phyloP scores from a whole-genome alignment of 495 filamentous ascomycete genomes.

The Podospora didyma region DNA sequence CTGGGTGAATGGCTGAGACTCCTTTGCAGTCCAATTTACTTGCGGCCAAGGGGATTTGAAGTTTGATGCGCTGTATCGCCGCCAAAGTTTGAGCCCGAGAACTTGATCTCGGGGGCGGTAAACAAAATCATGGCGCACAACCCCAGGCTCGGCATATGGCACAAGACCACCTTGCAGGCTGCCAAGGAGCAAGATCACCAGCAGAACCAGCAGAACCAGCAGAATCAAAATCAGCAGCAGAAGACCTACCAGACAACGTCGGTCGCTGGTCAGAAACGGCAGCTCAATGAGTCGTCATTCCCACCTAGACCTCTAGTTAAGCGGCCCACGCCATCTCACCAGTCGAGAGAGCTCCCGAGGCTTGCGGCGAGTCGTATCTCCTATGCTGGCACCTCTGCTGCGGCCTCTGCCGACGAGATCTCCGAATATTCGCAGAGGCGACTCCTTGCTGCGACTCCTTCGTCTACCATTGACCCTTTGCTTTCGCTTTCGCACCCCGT shows the following conservation, averaged over 20 bases:
- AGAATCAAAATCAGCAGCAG: slow-evolving; percentile 6
- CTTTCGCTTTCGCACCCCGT: slow-evolving; percentile 58
- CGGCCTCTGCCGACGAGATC: slow-evolving; percentile 3
- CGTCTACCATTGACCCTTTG: slow-evolving; percentile 52
- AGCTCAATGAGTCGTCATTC: slow-evolving; percentile 4
- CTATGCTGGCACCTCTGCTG: slow-evolving; percentile 5
- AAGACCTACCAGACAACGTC: slow-evolving; percentile 10
- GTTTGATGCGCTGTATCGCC: neutral
- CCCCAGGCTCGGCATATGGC: slow-evolving; percentile 18
- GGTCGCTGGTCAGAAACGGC: slow-evolving; percentile 24
- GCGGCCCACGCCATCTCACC: slow-evolving; percentile 19
- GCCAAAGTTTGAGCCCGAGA: neutral
- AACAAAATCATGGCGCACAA: slow-evolving; percentile 21
- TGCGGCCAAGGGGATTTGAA: neutral
- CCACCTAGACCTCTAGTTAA: no score
- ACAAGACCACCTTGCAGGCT: slow-evolving; percentile 25
- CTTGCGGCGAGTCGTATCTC: slow-evolving; percentile 35
- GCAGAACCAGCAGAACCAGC: slow-evolving; percentile 4
- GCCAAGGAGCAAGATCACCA: slow-evolving; percentile 6
- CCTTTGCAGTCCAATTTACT: neutral
- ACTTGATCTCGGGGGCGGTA: neutral
- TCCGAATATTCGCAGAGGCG: slow-evolving; percentile 48
- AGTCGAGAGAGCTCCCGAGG: slow-evolving; percentile 16
- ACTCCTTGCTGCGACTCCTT: slow-evolving; percentile 43
- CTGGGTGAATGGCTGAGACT: neutral